Conservation (phyloP, 805 yeast genomes). For the Cyberlindnera maclurae region DNA sequence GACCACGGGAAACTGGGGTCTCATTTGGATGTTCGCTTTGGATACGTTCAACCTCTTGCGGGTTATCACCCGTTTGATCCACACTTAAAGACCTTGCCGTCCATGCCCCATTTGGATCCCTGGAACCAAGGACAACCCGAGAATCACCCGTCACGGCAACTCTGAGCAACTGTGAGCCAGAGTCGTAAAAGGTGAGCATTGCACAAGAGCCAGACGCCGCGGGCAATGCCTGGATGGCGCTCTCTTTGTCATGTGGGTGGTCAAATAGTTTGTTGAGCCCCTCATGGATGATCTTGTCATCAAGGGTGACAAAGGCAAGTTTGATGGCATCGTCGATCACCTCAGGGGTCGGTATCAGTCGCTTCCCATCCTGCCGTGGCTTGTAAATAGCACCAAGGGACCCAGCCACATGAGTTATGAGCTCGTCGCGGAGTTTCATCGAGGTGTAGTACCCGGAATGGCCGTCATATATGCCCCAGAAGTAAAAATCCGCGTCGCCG, state of each 20-base stretch:
- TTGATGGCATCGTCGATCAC: constrained; percentile 74
- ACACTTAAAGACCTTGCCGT: constrained; percentile 78
- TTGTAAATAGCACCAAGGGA: constrained; percentile 64
- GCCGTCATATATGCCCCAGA: constrained; percentile 95
- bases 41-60: constrained; percentile 77
- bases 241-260: constrained; percentile 51
- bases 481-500: constrained; percentile 70
- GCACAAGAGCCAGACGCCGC: constrained; percentile 97
- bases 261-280: constrained; percentile 64
- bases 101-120: constrained; percentile 65
- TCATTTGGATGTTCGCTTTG: constrained; percentile 88
- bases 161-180: constrained; percentile 59
- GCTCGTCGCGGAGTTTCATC: constrained; percentile 71
- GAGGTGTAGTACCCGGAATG: constrained; percentile 96
- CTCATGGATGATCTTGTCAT: constrained; percentile 77
- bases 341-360: constrained; percentile 61
- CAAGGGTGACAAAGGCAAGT: constrained; percentile 74
- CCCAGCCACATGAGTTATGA: constrained; percentile 68
- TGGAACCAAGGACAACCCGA: constrained; percentile 78
- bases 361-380: constrained; percentile 39
- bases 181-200: constrained; percentile 77
- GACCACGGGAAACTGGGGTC: constrained; percentile 66
- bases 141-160: constrained; percentile 98
- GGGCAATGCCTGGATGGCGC: constrained; percentile 66
- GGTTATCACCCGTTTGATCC: constrained; percentile 93